Conservation (phyloP, 192 early-diverging fungal genomes). For the Gryganskiella cystojenkinii region DNA sequence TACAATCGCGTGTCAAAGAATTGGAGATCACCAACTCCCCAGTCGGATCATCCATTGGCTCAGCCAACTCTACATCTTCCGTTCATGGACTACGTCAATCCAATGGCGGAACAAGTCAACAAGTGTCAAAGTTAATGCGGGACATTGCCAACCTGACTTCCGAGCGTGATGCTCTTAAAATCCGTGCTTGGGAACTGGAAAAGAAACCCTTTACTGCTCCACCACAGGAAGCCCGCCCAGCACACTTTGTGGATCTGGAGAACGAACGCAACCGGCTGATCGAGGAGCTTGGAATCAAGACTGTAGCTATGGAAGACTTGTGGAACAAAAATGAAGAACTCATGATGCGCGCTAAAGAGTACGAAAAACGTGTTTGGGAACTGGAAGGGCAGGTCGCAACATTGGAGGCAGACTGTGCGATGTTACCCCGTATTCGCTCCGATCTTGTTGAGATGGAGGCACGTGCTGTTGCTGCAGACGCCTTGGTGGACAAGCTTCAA, state of each 20-base stretch:
- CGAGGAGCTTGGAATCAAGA: conserved; percentile 42
- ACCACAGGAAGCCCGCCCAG: conserved; percentile 31
- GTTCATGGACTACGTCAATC: neutral
- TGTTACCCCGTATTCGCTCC: conserved; percentile 25
- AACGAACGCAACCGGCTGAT: conserved; percentile 49
- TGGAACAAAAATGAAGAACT: conserved; percentile 52
- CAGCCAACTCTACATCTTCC: neutral
- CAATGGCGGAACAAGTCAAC: neutral
- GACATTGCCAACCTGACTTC: conserved; percentile 15
- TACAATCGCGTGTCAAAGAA: conserved; percentile 51
- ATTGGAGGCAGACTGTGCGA: conserved; percentile 30
- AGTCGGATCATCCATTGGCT: neutral
- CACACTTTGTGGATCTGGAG: conserved; percentile 41
- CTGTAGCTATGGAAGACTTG: conserved; percentile 47
- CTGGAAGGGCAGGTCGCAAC: conserved; percentile 34
- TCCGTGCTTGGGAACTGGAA: conserved; percentile 26
- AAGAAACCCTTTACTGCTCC: conserved; percentile 37
- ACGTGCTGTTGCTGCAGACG: conserved; percentile 32
- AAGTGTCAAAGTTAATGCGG: neutral
- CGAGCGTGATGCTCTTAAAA: conserved; percentile 21
- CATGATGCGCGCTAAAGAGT: conserved; percentile 45
- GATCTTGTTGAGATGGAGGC: conserved; percentile 47
- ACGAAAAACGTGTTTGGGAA: conserved; percentile 53
- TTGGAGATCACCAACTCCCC: conserved; percentile 7
- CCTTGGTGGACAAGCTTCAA: conserved; percentile 37